Evolutionary conservation across 768 basidiomycete genomes (phyloP).

Genomic region (Lentinula lateritia): DNA sequence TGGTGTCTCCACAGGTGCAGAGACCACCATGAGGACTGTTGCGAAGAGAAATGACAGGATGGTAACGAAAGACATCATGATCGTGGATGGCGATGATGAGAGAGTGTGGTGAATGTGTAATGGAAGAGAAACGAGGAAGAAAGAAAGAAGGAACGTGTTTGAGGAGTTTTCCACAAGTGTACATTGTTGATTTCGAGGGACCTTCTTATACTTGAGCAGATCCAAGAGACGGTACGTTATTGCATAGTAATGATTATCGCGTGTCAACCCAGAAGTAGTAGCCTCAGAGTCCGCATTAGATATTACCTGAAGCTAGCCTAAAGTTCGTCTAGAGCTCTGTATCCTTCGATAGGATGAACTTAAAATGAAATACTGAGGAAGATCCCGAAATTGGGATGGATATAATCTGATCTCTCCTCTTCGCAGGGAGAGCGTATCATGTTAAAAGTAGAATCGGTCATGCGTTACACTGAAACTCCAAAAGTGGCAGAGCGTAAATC

Average conservation of each 20-base stretch:
- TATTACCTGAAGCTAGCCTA: not conserved
- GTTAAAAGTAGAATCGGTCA: too few species aligned
- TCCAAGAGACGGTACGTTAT: not conserved
- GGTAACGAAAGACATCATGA: slow-evolving; percentile 27
- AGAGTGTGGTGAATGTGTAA: not conserved
- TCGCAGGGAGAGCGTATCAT: too few species aligned
- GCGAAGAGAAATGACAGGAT: slow-evolving; percentile 34
- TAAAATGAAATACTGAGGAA: too few species aligned
- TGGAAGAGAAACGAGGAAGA: not conserved
- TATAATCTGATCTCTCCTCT: too few species aligned
- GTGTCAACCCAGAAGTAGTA: not conserved
- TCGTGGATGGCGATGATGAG: not conserved
- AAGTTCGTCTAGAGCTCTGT: too few species aligned
- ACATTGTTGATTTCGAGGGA: not conserved
- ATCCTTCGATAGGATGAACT: too few species aligned
- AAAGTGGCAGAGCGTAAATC: not conserved
- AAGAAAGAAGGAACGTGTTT: not conserved
- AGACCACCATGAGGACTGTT: slow-evolving; percentile 34
- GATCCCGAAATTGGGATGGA: too few species aligned
- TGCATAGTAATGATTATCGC: not conserved
- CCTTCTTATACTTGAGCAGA: not conserved
- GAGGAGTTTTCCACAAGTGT: not conserved
- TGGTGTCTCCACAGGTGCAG: slow-evolving; percentile 24
- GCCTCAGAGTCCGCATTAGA: not conserved
- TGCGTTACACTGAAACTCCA: too few species aligned